Evolutionary conservation across 2,329 filamentous ascomycete species (phyloP).

Genomic region (Aureobasidium subglaciale): DNA sequence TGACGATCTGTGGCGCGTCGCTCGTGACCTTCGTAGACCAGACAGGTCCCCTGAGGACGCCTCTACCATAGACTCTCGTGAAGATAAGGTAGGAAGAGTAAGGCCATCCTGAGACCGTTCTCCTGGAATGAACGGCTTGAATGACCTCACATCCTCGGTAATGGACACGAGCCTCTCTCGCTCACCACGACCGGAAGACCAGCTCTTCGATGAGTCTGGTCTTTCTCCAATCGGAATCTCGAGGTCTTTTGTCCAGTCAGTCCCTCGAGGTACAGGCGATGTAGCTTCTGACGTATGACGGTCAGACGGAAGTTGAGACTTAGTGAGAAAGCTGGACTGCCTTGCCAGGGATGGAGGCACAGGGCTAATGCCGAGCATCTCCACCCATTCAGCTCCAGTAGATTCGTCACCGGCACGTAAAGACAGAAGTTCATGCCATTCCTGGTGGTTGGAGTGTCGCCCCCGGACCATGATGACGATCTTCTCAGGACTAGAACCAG

Average conservation of each 20-base stretch:
- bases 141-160: neutral
- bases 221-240: constrained; percentile 57
- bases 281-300: neutral
- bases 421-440: constrained; percentile 82
- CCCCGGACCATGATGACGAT: constrained; percentile 85
- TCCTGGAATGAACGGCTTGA: neutral
- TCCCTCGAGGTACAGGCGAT: neutral
- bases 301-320: neutral
- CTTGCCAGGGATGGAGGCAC: constrained; percentile 53
- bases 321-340: constrained; percentile 44
- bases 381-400: constrained; percentile 77
- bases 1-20: constrained; percentile 30
- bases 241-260: constrained; percentile 40
- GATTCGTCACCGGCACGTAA: constrained; percentile 69
- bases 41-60: neutral
- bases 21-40: constrained; percentile 31
- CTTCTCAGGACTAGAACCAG: constrained; percentile 63
- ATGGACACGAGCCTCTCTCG: neutral
- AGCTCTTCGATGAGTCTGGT: constrained; percentile 40
- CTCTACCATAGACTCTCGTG: neutral
- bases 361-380: constrained; percentile 66
- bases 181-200: constrained; percentile 21
- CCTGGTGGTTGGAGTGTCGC: constrained; percentile 49
- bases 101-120: constrained; percentile 17
- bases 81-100: constrained; percentile 11